Evolutionary conservation across 306 rosid species (phyloP).

Genomic region (Leucaena leucocephala): DNA sequence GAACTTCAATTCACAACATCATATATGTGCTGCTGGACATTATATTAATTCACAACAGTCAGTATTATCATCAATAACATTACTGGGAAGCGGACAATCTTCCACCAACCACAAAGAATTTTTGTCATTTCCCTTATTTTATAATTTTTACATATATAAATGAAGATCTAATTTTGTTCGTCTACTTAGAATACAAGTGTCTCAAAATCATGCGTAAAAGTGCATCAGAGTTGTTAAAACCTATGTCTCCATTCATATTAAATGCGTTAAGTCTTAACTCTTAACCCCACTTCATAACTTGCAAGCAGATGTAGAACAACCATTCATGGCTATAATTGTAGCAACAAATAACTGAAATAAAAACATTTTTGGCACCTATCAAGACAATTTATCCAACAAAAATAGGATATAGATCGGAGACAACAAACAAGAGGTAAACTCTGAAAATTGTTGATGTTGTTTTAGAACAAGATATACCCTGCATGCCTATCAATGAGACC

Average conservation of each 20-base stretch:
- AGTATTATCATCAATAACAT: constrained; percentile 29
- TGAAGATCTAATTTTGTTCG: background rate
- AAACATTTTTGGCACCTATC: no score
- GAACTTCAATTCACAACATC: constrained; percentile 9
- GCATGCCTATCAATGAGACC: constrained; percentile 11
- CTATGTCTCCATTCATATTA: background rate
- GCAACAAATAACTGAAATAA: constrained; percentile 13
- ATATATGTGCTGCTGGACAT: constrained; percentile 8
- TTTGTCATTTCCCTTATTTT: background rate
- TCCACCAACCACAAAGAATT: background rate
- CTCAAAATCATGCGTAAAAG: constrained; percentile 13
- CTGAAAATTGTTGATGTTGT: background rate
- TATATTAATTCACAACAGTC: background rate
- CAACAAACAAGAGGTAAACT: no score
- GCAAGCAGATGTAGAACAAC: constrained; percentile 23
- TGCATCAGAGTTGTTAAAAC: background rate
- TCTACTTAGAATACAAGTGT: constrained; percentile 8
- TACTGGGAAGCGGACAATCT: constrained; percentile 7
- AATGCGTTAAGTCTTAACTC: constrained; percentile 7
- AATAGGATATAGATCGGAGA: no score
- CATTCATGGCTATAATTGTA: background rate
- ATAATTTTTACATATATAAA: background rate
- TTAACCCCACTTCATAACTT: constrained; percentile 12
- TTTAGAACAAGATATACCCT: constrained; percentile 14
- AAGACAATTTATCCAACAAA: no score